Evolutionary conservation across 2,329 filamentous ascomycete genomes (phyloP), one percentile per base, ranked within the genome.

Genomic region (Ceratocystis destructans): DNA sequence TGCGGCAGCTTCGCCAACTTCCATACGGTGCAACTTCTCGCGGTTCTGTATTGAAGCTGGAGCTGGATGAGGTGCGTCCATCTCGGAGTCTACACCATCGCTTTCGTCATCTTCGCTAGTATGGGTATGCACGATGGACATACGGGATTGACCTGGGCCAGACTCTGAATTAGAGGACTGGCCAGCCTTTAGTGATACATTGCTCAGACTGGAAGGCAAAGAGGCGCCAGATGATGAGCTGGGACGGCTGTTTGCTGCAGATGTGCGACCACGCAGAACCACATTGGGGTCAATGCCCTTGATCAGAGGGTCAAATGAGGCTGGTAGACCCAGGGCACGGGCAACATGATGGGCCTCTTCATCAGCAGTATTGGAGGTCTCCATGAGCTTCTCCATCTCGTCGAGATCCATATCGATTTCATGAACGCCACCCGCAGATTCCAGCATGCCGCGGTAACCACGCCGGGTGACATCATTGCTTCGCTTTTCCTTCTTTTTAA

Each of bases 401-500:
- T 77, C 80, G 46, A 77, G 76, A 66, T 82, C 80, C 72, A 78
- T 81, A 67, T 85, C 81, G 69, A 82, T 82, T 71, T 85, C 83
- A 71, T 85, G 83, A 62, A 78, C 79, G 44, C 82, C 82, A 57
- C 78, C 73, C 7, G 76, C 81, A 71, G 88, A 82, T 64, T 88
- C 84, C 8, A 96, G 78, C 75, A 96, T 90, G 64, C 87, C 83
- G 64, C 86, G 80, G 73, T 96, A 96, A 57, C 86, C 88, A 70
- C 88, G 85, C 44, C 91, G 83, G 17, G 79, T 80, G 5, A 89
- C 86, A 71, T 96, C 90, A 65, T 88, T 85, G 63, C 85, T 82
- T 37, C 92, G 86, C 78, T 96, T 96, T 68, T 83, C 82, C 76
- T 94, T 95, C 78, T 95, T 95, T 77, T 94, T 94, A 73, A 89